Conservation (phyloP, 257 asterid species). For the Solanum ossicruentum region DNA sequence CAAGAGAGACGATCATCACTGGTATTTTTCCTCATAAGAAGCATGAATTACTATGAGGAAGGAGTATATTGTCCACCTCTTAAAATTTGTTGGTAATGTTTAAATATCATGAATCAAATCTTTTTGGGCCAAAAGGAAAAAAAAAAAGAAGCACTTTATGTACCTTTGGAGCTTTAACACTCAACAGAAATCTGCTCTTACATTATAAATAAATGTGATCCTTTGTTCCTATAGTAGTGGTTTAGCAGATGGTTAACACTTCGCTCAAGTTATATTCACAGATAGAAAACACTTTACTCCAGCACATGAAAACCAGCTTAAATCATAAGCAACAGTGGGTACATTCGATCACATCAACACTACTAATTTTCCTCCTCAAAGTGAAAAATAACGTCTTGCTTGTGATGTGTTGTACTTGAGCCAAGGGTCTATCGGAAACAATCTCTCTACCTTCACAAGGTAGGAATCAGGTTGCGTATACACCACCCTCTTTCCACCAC, state of each 20-base stretch:
- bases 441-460: no score
- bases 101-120: background rate
- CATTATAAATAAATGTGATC: background rate
- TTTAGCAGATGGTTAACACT: background rate
- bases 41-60: background rate
- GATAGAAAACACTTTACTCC: background rate
- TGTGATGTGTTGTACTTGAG: background rate
- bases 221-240: background rate
- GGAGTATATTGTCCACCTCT: background rate
- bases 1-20: background rate
- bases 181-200: background rate
- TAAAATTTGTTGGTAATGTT: background rate
- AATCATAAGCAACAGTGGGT: background rate
- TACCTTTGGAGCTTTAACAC: background rate
- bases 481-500: no score
- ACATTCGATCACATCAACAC: background rate
- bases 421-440: no score
- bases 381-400: background rate
- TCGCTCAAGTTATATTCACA: background rate
- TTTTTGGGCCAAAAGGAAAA: background rate
- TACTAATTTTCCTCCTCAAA: background rate
- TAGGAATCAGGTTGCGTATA: no score
- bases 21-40: background rate
- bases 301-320: background rate
- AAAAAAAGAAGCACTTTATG: background rate